Evolutionary conservation across 306 rosid genomes (phyloP), one percentile per base, ranked within the genome.

Genomic region (Quercus engelmannii): DNA sequence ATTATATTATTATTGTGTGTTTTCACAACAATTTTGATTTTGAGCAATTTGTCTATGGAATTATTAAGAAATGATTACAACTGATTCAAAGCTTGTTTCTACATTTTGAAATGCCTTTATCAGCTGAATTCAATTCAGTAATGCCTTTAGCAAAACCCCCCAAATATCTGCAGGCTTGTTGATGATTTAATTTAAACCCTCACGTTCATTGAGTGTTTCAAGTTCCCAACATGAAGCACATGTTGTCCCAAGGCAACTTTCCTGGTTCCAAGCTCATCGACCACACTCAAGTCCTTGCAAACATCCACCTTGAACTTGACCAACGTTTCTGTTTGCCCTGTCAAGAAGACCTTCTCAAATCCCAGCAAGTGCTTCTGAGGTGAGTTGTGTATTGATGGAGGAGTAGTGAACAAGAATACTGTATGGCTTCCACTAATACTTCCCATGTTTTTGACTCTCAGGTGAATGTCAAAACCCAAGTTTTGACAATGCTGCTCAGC

Each of bases 211-310:
- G 93, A 62, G 72, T 89, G 87, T 87, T 88, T 96, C 94, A 91
- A 78, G 82, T 81, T 83, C 81, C 98, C 99, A 38, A 93, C 94
- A 82, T 93, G 98, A 78, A 96, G 91, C 81, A 86, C 52, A 78
- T 96, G 97, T 1, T 79, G 76, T 68, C 99, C 99, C 79, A 93
- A 77, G 4, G 93, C 93, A 77, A 96, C 88, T 81, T 89, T 96
- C 71, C 91, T 76, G 51, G 79, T 88, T 77, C 99, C 99, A 71
- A 71, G 55, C 82, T 96, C 99, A 86, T 96, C 99, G 59, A 89
- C 93, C 51, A 93, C 87, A 61, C 93, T 91, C 86, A 96, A 83
- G 83, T 96, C 97, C 81, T 93, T 91, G 80, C 99, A 96, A 64
- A 96, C 93, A 85, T 88, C 91, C 17, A 96, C 92, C 64, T 82